Base-by-base conservation (phyloP, 345 rosid species). In the Salix viminalis region DNA sequence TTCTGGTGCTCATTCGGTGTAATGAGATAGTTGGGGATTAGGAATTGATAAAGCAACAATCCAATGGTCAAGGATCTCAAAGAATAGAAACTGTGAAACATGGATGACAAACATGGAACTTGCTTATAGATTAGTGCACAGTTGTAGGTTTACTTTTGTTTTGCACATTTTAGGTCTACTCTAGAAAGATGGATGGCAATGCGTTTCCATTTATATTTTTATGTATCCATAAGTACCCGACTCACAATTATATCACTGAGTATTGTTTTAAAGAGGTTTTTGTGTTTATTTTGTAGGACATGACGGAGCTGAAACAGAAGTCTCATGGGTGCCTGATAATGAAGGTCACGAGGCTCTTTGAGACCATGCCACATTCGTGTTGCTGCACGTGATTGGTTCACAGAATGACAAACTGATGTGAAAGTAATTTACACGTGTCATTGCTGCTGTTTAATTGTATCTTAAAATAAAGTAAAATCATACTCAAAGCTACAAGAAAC, bases 301-400 rank as follows among this genome's bases (percentile, higher is more conserved):
- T 70, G 80, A 50, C 24, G 73, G 37, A 18, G 46, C 4, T 12
- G 52, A 34, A 75, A 46, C 68, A 26, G 65, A 70, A 9, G n/a
- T 30, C 1, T 24, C 76, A 0, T 79, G 81, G 52, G 34, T 72
- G 34, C 67, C 79, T 39, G 81, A 70, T 42, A 46, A 28, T 26
- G 79, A 78, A 76, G 81, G 67, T 42, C 32, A 23, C 7, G 79
- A 78, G 75, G 72, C 77, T 11, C 58, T 79, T 36, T 85, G 73
- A 78, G 69, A 56, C 52, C 71, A 24, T 7, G 66, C 71, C 16
- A 30, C 11, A 10, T 0, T 18, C 32, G 19, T 56, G 56, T 23
- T 37, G 64, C 18, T 37, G 64, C 67, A 71, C 11, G 37, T 46
- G 3, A 34, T 54, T 11, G 7, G 12, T 54, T 11, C 50, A 14